Percentiles rank a stretch among this genome's conserved stretches.
Evolutionary conservation across 2,329 filamentous ascomycete species (phyloP).

Genomic region (Colletotrichum karsti): DNA sequence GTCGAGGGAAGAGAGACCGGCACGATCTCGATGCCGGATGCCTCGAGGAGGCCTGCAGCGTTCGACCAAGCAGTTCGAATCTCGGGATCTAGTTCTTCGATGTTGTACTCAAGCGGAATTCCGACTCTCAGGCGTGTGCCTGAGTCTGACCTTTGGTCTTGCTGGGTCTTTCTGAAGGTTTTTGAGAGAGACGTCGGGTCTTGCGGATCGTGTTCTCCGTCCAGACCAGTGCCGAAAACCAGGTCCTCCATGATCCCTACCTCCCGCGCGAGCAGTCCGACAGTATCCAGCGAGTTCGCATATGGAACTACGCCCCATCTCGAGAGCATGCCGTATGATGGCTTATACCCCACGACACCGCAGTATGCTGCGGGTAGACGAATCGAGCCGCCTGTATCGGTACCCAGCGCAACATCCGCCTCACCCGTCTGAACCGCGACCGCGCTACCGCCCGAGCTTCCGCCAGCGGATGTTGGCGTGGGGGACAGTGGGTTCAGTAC

Average conservation of each 20-base stretch:
- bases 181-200: slow-evolving; percentile 79
- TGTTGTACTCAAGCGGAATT: slow-evolving; percentile 84
- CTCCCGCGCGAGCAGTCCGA: slow-evolving; percentile 75
- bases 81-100: slow-evolving; percentile 76
- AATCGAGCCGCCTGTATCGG: slow-evolving; percentile 92
- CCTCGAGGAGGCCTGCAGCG: slow-evolving; percentile 67
- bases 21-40: slow-evolving; percentile 75
- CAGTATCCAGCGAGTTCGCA: slow-evolving; percentile 91
- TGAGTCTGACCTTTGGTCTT: slow-evolving; percentile 29
- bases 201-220: slow-evolving; percentile 65
- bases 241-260: slow-evolving; percentile 61
- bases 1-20: slow-evolving; percentile 86
- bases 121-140: slow-evolving; percentile 56
- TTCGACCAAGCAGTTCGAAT: slow-evolving; percentile 76
- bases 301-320: slow-evolving; percentile 90
- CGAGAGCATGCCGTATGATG: slow-evolving; percentile 88
- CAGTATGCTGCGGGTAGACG: slow-evolving; percentile 89
- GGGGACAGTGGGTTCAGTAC: slow-evolving; percentile 61
- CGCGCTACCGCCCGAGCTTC: slow-evolving; percentile 94
- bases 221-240: slow-evolving; percentile 58
- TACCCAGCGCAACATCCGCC: slow-evolving; percentile 77
- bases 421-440: slow-evolving; percentile 76
- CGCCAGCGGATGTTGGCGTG: slow-evolving; percentile 73
- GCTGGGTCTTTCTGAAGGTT: slow-evolving; percentile 61
- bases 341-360: slow-evolving; percentile 86